Base-by-base conservation (phyloP, 441 rosid species). In the Geranium incanum region DNA sequence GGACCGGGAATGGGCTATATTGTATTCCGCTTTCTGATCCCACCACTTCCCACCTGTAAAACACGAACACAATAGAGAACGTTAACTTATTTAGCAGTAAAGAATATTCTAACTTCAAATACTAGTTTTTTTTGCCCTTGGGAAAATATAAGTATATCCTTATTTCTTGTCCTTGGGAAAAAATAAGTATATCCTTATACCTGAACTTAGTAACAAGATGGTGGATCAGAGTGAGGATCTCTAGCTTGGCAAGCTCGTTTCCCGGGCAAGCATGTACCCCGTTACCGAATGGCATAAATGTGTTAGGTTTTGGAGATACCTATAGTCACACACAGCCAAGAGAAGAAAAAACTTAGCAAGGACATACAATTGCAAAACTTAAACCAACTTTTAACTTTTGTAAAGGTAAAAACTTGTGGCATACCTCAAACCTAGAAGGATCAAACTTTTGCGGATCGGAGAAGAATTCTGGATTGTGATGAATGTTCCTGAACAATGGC, bases 261-360 rank as follows among this genome's bases (percentile, higher is more conserved):
- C 99, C 99, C 0, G 99, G 97, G 79, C 99, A 95, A 41, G 97
- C 80, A 60, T 95, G 99, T 1, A 81, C 91, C 21, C 99, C 99
- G 55, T 74, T 85, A 71, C 99, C 97, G 73, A 95, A 95, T 15
- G 99, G 97, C 88, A 92, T 81, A 78, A 86, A 92, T 0, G 95
- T 92, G 62, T 90, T 83, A 68, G 99, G 86, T 73, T 81, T 90
- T 68, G 93, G 94, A 68, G 89, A 67, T 41, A 76, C 89, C 97
- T 95, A 84, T 72, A 78, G 63, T 60, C 73, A 62, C 38, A 70
- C 57, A 72, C 8, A 72, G 0, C 70, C 77, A 76, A 11, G 50
- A 8, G 19, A 43, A 36, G 5, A 11, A 64, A 16, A 59, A 60
- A 19, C 4, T 60, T 21, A 60, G 12, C 66, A 21, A 7, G 66